Evolutionary conservation across 129 eudicot species (phyloP).

Genomic region (Saposhnikovia divaricata): DNA sequence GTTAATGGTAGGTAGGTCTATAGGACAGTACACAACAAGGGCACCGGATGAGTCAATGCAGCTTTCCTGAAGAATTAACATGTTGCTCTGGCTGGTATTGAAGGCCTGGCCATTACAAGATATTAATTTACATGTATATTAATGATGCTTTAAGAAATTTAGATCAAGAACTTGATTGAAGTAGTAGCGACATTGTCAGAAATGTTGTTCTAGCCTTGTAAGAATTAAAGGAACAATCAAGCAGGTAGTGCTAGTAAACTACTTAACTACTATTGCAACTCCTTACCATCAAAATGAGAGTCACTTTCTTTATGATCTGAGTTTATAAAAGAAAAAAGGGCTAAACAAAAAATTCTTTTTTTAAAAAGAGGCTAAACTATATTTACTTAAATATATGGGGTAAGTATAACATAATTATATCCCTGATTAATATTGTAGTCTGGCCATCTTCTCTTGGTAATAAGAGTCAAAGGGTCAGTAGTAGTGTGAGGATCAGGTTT

Average conservation of each 20-base stretch:
- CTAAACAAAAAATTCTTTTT: neutral
- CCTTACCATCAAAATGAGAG: neutral
- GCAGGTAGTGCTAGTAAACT: neutral
- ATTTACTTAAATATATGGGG: neutral
- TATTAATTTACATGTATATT: neutral
- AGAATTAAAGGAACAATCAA: slow-evolving; percentile 1
- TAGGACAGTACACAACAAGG: slow-evolving; percentile 58
- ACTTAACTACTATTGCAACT: neutral
- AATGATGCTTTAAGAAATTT: neutral
- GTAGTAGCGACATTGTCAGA: neutral
- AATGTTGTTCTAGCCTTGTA: neutral
- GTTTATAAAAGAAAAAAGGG: neutral
- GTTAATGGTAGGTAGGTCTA: slow-evolving; percentile 50
- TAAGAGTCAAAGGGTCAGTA: neutral
- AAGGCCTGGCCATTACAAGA: slow-evolving; percentile 35
- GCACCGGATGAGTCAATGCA: slow-evolving; percentile 60
- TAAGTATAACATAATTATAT: neutral
- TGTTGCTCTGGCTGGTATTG: slow-evolving; percentile 58
- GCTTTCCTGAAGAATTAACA: slow-evolving; percentile 79
- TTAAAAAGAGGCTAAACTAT: neutral
- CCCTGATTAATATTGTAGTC: neutral
- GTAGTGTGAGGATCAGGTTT: neutral
- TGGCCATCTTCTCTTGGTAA: neutral
- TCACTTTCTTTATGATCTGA: neutral
- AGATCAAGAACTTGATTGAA: neutral